phyloP scores from a whole-genome alignment of 208 protist genomes.

The Trypanosoma avium region DNA sequence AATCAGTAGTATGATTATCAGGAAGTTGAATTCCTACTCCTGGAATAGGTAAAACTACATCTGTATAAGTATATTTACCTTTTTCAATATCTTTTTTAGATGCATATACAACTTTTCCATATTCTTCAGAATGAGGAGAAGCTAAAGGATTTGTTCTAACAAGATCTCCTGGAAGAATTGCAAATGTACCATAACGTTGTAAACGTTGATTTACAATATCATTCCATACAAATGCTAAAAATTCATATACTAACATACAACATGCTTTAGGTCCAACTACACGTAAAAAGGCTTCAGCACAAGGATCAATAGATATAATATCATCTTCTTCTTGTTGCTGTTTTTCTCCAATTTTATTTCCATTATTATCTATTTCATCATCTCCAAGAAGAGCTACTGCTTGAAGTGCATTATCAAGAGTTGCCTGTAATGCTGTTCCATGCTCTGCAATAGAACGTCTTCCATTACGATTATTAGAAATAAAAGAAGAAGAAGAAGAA shows the following conservation, averaged over 20 bases:
- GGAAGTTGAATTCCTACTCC: conserved; percentile 71
- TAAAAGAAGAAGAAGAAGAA: no score
- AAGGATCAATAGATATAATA: conserved; percentile 47
- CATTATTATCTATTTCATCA: conserved; percentile 23
- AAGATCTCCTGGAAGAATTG: conserved; percentile 79
- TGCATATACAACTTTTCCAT: conserved; percentile 28
- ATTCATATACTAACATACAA: conserved; percentile 80
- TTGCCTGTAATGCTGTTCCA: conserved; percentile 71
- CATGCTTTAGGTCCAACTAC: conserved; percentile 73
- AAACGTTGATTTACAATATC: conserved; percentile 85
- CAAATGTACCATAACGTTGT: conserved; percentile 83
- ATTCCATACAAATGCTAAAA: conserved; percentile 88
- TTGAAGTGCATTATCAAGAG: conserved; percentile 81
- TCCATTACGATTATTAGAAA: no score
- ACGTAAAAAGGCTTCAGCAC: conserved; percentile 78
- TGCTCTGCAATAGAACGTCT: conserved; percentile 56
- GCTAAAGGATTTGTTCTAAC: conserved; percentile 41
- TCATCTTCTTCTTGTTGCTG: not conserved
- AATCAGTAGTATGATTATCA: conserved; percentile 83
- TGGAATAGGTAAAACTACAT: conserved; percentile 80
- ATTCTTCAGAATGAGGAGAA: conserved; percentile 27
- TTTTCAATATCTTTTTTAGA: conserved; percentile 55
- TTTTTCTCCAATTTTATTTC: conserved; percentile 9
- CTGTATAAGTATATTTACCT: conserved; percentile 49
- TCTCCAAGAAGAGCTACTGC: conserved; percentile 49